Evolutionary conservation across 1,284 basidiomycete species (phyloP), one percentile per base, ranked within the genome.

Genomic region (Microbotryomycetes sp.): DNA sequence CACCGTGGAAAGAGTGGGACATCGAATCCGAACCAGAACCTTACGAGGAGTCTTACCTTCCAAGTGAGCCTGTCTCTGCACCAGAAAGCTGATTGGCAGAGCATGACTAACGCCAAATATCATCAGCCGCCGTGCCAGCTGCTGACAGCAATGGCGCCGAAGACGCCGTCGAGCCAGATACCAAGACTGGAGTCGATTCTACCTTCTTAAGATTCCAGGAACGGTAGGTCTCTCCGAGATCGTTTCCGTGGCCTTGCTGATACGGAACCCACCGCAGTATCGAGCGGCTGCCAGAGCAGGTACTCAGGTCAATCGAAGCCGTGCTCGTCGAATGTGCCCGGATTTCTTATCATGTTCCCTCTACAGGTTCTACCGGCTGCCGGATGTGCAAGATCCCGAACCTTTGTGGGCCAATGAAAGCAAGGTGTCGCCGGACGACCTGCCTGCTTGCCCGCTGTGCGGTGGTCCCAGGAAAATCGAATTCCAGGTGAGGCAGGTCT

Each of bases 401-500:
- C 61, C 66, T 2, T 16, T 68, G 16, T 66, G 64, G 64, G 57
- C 57, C 16, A 61, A 54, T 21, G 6, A 24, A 9, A 27, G 30
- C 21, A 60, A 59, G 31, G 52, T 68, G 4, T 11, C 26, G 2
- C 49, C 64, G 4, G 46, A 50, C 27, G n/a, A 57, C 23, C 45
- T 66, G 5, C 50, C 61, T 18, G 23, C 59, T 2, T 68, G 66
- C 41, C 49, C 62, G 24, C 51, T 66, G 30, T 68, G 66, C 29
- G 45, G 60, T n/a, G 55, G 49, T 1, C 55, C 60, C 18, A 53
- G 66, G 7, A 51, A 64, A 46, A 45, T 68, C 46, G 66, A 68
- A 46, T 68, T 68, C 54, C 66, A 68, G 57, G 66, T 68, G 5
- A n/a, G n/a, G n/a, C n/a, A n/a, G n/a, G n/a, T n/a, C n/a, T n/a